Evolutionary conservation across 1,139 yeast genomes (phyloP), one percentile per base, ranked within the genome.

Genomic region (Yueomyces sp.): DNA sequence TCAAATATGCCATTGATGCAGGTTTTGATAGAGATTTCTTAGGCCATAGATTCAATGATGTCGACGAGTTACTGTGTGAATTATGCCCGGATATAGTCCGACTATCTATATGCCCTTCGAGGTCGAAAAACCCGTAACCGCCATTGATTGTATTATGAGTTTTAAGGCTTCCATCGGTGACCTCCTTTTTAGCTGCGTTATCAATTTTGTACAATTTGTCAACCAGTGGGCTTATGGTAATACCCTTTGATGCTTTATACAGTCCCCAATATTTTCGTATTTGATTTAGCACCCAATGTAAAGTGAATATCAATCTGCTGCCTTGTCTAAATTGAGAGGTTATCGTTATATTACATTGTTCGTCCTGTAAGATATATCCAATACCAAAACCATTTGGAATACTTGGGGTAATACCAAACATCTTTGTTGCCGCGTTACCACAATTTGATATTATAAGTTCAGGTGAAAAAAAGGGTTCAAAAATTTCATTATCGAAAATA

Each of bases 371-470:
- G 39, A 81, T 79, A 54, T 82, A 82, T 0, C 89, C 91, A 38
- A 81, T 70, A 11, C 89, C 91, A 58, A 78, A 81, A 0, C 93
- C 93, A 50, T 78, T 78, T 41, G 82, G 77, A 27, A 72, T 68
- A 0, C 86, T 84, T 1, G 91, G 93, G 0, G 89, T 80, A 30
- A 82, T 73, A 5, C 91, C 91, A 65, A 82, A 82, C 19, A 78
- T 65, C 40, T 74, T 73, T 49, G 82, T 69, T 0, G 91, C 86
- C 9, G 86, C 82, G 54, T 81, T 82, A 25, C 93, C 93, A 64
- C 93, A 82, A 56, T 82, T 82, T 4, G 70, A 64, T 2, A 73
- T 75, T 41, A 70, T 64, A 44, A 73, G 56, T 43, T 66, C 70
- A 2, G 69, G 70, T 19, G 59, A 59, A 37, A 75, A 65, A 42